Base-by-base conservation (phyloP, 805 yeast species). In the Kuraishia piskuri region DNA sequence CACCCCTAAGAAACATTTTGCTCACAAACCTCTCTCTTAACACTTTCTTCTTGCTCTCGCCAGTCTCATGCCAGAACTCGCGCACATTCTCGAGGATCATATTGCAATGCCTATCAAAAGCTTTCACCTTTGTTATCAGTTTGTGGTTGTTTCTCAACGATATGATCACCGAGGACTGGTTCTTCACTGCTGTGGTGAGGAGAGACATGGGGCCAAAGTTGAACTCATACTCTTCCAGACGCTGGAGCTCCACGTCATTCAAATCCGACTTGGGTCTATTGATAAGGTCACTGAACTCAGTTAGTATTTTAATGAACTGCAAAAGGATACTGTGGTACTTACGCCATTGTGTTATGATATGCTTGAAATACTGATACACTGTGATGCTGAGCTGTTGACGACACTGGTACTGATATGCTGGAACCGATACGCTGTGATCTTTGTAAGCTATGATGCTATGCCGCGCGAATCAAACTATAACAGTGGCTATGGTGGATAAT, bases 71-170 rank as follows among this genome's bases (percentile, higher is more conserved):
- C 80, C 82, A 60, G 22, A 86, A 73, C 64, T 94, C 99, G 66
- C 88, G 90, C 37, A 92, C 97, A 61, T 90, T 89, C 63, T 89
- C 96, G 55, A 94, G 72, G 9, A 94, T 85, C 87, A 94, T 81
- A 68, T 94, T 94, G 57, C 96, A 86, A 69, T 94, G 99, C 64
- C 96, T 83, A 67, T 94, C 99, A 68, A 90, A 94, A 0, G 98
- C 97, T 63, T 88, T 88, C 51, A 94, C 94, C 59, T 88, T 82
- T 1, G 91, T 96, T 26, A 94, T 78, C 46, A 94, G 75, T 69
- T 94, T 94, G 65, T 91, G 97, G 68, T 92, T 91, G 67, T 94
- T 94, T 63, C 99, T 79, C 56, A 96, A 80, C 21, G 96, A 88
- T 56, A 94, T 87, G 55, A 94, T 79, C 3, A 94, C 89, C 23